These are phyloP conservation scores for Hypoxylon sp. DNA, from an alignment of 2,329 filamentous ascomycete species.

Conservation along the genomic window DNA sequence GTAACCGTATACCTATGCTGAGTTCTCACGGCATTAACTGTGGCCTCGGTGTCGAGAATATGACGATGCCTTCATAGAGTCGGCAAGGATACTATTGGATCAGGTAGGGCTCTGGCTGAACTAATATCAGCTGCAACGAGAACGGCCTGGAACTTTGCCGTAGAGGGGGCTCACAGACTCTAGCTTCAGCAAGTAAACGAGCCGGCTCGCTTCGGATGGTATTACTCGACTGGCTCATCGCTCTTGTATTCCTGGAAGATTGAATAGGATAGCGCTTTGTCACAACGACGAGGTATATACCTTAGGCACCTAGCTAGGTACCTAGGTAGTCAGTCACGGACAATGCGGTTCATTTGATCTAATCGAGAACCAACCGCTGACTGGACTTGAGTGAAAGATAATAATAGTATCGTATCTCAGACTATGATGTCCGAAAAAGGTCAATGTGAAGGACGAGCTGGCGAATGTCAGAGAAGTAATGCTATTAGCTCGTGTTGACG, in stretches of 20 bases:
- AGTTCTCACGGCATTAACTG: background rate
- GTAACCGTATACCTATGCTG: background rate
- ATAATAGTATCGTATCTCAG: too few relatives aligned
- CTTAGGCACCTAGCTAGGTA: too few relatives aligned
- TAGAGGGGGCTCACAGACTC: too few relatives aligned
- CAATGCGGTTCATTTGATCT: background rate
- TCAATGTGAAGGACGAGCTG: too few relatives aligned
- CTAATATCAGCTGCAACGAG: background rate
- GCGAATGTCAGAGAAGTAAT: background rate
- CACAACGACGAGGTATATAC: background rate
- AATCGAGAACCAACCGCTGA: background rate
- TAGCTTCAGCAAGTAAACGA: too few relatives aligned
- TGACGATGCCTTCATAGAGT: background rate
- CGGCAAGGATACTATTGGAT: background rate
- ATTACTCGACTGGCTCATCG: too few relatives aligned
- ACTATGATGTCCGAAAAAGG: too few relatives aligned
- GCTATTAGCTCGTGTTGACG: too few relatives aligned
- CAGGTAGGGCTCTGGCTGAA: background rate
- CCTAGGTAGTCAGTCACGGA: background rate
- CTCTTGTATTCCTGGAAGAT: background rate
- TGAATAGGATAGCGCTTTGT: background rate
- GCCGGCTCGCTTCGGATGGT: too few relatives aligned
- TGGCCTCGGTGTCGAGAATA: background rate
- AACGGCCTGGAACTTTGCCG: too few relatives aligned
- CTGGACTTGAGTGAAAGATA: background rate